These are phyloP conservation scores for Neurospora sp. DNA, from an alignment of 495 filamentous ascomycete genomes.

Conservation along the genomic window DNA sequence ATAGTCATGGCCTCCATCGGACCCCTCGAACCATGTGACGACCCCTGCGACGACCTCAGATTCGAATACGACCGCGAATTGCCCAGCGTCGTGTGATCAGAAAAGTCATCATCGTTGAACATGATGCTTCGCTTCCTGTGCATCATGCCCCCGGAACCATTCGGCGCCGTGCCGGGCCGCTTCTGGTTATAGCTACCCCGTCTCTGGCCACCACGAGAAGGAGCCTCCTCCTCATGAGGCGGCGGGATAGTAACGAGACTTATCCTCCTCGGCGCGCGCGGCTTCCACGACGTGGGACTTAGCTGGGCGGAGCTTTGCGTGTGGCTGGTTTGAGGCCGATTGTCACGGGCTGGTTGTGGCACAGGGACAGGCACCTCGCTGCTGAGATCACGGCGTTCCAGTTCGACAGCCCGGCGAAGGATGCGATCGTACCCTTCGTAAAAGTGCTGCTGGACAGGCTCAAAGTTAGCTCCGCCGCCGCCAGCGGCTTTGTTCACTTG, in stretches of 20 bases:
- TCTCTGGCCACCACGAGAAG: background rate
- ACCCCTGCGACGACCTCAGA: background rate
- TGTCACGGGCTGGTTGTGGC: background rate
- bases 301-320: background rate
- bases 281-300: background rate
- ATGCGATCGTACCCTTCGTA: slow-evolving; percentile 23
- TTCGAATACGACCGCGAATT: background rate
- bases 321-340: background rate
- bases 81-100: background rate
- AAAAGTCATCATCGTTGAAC: background rate
- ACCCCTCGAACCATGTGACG: background rate
- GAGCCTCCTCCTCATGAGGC: background rate
- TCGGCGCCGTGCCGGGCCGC: background rate
- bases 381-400: slow-evolving; percentile 13
- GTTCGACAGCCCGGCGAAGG: slow-evolving; percentile 16
- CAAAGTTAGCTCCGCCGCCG: slow-evolving; percentile 5
- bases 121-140: background rate
- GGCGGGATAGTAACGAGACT: background rate
- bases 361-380: background rate
- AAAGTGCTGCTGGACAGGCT: slow-evolving; percentile 16
- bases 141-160: background rate
- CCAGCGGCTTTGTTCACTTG: slow-evolving; percentile 13
- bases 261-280: background rate
- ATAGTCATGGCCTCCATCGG: background rate
- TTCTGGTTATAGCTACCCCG: background rate